These are phyloP conservation scores for Curvularia sp. DNA, from an alignment of 2,329 filamentous ascomycete genomes.

Conservation along the genomic window DNA sequence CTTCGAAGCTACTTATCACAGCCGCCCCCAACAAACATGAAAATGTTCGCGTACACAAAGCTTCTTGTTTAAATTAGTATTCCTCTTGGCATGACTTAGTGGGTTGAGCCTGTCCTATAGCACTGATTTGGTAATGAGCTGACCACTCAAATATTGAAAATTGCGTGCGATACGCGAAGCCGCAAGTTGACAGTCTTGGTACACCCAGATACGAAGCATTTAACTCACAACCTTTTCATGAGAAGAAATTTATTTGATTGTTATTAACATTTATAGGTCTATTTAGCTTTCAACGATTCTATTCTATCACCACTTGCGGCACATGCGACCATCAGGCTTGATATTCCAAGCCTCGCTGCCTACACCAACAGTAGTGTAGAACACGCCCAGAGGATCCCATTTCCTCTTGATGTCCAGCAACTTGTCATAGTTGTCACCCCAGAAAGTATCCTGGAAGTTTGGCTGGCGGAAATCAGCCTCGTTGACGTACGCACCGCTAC, in stretches of 20 bases:
- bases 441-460: conserved; percentile 33
- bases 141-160: neutral
- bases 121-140: neutral
- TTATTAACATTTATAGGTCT: neutral
- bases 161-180: neutral
- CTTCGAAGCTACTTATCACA: too few relatives aligned
- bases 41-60: too few relatives aligned
- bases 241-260: neutral
- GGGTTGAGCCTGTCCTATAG: neutral
- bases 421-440: conserved; percentile 33
- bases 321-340: conserved; percentile 23
- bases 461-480: conserved; percentile 35
- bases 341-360: conserved; percentile 38
- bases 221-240: neutral
- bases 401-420: conserved; percentile 39
- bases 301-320: conserved; percentile 1
- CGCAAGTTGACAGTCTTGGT: neutral
- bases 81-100: too few relatives aligned
- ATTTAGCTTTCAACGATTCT: neutral
- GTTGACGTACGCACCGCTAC: conserved; percentile 34
- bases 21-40: too few relatives aligned
- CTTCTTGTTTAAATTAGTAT: too few relatives aligned
- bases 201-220: neutral
- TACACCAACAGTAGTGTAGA: conserved; percentile 39
- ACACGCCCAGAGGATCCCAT: conserved; percentile 39